phyloP scores from a whole-genome alignment of 2,329 filamentous ascomycete genomes.

The Cercospora sp. region DNA sequence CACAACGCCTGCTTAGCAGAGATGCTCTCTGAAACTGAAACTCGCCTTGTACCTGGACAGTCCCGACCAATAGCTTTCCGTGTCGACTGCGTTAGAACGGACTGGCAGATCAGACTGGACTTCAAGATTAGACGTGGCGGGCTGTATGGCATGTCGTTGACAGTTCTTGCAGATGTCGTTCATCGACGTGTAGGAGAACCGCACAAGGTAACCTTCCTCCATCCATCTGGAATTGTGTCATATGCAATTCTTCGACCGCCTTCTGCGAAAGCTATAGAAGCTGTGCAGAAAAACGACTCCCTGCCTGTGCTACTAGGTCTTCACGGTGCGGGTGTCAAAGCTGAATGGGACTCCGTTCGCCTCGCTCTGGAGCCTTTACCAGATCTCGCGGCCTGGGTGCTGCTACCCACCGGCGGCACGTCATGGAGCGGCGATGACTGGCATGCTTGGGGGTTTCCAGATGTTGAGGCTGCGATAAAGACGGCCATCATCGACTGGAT shows the following conservation, averaged over 20 bases:
- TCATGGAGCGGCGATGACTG: constrained; percentile 63
- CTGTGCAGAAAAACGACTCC: constrained; percentile 25
- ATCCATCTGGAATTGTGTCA: constrained; percentile 56
- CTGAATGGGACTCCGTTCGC: constrained; percentile 49
- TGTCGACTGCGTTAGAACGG: constrained; percentile 31
- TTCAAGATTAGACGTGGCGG: constrained; percentile 23
- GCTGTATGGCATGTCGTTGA: constrained; percentile 13
- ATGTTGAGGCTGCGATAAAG: constrained; percentile 55
- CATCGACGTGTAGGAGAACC: constrained; percentile 36
- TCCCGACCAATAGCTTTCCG: constrained; percentile 45
- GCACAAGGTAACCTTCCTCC: constrained; percentile 57
- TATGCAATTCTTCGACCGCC: constrained; percentile 60
- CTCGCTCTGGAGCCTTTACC: constrained; percentile 52
- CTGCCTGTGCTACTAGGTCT: constrained; percentile 54
- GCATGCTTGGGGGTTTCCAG: constrained; percentile 60
- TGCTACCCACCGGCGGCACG: constrained; percentile 59
- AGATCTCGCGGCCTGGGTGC: constrained; percentile 56
- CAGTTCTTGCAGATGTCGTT: constrained; percentile 10
- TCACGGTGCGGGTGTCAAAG: constrained; percentile 60
- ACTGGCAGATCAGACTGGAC: constrained; percentile 18
- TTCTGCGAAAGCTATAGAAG: constrained; percentile 41
- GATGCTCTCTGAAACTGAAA: constrained; percentile 16
- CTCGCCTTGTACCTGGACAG: constrained; percentile 41
- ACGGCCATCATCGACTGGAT: constrained; percentile 54
- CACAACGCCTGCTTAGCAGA: constrained; percentile 24